Base-by-base conservation (phyloP, 2,329 filamentous ascomycete genomes). In the Coniochaeta ligniaria region DNA sequence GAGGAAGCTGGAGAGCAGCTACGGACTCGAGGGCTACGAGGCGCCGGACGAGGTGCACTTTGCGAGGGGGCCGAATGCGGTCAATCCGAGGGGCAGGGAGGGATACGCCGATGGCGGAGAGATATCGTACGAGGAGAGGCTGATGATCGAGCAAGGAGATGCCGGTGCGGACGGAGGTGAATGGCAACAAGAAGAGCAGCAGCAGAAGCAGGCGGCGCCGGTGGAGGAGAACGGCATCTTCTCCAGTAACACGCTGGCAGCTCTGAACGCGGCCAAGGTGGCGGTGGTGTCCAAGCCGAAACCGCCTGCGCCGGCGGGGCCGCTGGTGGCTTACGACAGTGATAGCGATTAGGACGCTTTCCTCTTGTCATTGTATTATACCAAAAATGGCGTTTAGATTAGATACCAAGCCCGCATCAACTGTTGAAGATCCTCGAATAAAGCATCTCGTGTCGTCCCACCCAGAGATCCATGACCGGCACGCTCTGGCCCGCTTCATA, bases 11-110 rank as follows among this genome's bases (percentile, higher is more conserved):
- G 92, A 97, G 73, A 92, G 92, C 57, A 88, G 84, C 24, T 98
- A 96, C 70, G 94, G 93, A 0, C 74, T 99, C 54, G 84, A 94
- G 60, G 94, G 93, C 1, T 98, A 97, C 72, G 91, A 98, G 69
- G 93, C 93, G 1, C 93, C 94, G 0, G 95, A 99, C 71, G 89
- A 95, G 64, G 87, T 99, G 28, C 96, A 96, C 83, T 96, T 93
- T 74, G 91, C 92, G 0, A 83, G 90, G 55, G 91, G 93, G 38
- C 84, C 86, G 66, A 86, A 87, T 64, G 84, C 85, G 0, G 83
- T 87, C 33, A 87, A 87, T 66, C 83, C 83, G 0, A 69, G 77
- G 2, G 84, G 83, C 1, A 75, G 83, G 41, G 74, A 83, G 56
- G 86, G 85, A 0, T 80, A 84, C 61, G 22, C 22, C 6, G 22